Conservation (phyloP, 73 alveolate species). For the Tetrahymena malaccensis region DNA sequence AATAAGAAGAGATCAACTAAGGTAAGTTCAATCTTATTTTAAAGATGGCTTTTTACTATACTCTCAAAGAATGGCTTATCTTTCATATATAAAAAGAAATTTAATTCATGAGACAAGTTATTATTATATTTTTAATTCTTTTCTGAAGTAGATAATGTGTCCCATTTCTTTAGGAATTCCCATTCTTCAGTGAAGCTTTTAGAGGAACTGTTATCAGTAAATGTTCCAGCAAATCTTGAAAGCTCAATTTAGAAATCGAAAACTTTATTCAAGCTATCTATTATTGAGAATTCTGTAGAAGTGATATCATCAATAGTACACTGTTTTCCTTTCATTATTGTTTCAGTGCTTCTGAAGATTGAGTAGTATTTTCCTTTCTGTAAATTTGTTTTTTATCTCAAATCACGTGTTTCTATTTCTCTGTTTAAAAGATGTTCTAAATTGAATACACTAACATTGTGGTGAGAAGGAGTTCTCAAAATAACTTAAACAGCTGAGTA, state of each 20-base stretch:
- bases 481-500: background rate
- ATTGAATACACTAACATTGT: background rate
- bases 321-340: slow-evolving; percentile 3
- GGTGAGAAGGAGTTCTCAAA: background rate
- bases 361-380: slow-evolving; percentile 4
- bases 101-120: slow-evolving; percentile 56
- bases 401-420: background rate
- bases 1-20: slow-evolving; percentile 49
- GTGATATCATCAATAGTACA: slow-evolving; percentile 38
- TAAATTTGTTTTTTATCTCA: background rate
- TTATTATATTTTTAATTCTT: slow-evolving; percentile 52
- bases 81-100: slow-evolving; percentile 56
- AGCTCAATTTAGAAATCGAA: slow-evolving; percentile 18
- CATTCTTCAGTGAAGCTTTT: slow-evolving; percentile 3
- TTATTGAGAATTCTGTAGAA: slow-evolving; percentile 11
- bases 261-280: background rate
- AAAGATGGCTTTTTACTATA: slow-evolving; percentile 50
- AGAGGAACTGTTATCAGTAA: background rate
- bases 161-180: slow-evolving; percentile 58
- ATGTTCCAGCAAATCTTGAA: slow-evolving; percentile 7
- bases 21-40: slow-evolving; percentile 62
- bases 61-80: slow-evolving; percentile 57
- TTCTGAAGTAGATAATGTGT: slow-evolving; percentile 21
- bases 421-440: slow-evolving; percentile 13
- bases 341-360: background rate